phyloP scores from a whole-genome alignment of 2,329 filamentous ascomycete genomes.

The Geosmithia putterillii region DNA sequence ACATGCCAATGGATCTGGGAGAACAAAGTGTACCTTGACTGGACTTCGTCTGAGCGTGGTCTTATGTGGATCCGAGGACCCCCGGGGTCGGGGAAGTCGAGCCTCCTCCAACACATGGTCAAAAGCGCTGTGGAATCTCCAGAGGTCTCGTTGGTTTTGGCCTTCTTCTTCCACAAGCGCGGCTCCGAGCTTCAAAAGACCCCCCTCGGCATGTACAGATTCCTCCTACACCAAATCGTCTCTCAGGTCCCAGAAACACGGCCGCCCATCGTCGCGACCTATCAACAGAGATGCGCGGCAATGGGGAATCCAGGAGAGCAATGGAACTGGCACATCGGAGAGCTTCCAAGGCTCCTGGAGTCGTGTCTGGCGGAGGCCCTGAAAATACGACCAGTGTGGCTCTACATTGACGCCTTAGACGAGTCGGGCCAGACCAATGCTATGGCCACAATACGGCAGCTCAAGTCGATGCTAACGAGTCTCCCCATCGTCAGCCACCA shows the following conservation, averaged over 20 bases:
- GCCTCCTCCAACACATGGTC: background rate
- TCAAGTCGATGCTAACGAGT: slow-evolving; percentile 5
- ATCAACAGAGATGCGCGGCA: slow-evolving; percentile 2
- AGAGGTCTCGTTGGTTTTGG: slow-evolving; percentile 8
- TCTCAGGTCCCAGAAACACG: slow-evolving; percentile 9
- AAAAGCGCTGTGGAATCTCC: background rate
- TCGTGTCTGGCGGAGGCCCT: slow-evolving; percentile 9
- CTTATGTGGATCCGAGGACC: background rate
- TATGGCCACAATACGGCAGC: slow-evolving; percentile 5
- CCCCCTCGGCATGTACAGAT: slow-evolving; percentile 18
- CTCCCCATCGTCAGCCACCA: background rate
- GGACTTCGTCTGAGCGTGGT: background rate
- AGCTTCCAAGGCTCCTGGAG: slow-evolving; percentile 4
- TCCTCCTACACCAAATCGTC: slow-evolving; percentile 19
- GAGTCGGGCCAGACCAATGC: slow-evolving; percentile 15
- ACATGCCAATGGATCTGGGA: background rate
- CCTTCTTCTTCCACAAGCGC: slow-evolving; percentile 23
- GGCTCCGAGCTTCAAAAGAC: slow-evolving; percentile 17
- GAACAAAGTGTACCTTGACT: background rate
- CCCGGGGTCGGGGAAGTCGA: too few species aligned
- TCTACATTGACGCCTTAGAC: slow-evolving; percentile 22
- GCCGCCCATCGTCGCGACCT: slow-evolving; percentile 7
- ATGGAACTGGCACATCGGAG: background rate
- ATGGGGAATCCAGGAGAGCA: slow-evolving; percentile 3
- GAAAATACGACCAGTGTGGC: slow-evolving; percentile 7